Percentiles rank a stretch among this genome's conserved stretches.
Evolutionary conservation across 148 eudicot genomes (phyloP).

Genomic region (Arbutus unedo): DNA sequence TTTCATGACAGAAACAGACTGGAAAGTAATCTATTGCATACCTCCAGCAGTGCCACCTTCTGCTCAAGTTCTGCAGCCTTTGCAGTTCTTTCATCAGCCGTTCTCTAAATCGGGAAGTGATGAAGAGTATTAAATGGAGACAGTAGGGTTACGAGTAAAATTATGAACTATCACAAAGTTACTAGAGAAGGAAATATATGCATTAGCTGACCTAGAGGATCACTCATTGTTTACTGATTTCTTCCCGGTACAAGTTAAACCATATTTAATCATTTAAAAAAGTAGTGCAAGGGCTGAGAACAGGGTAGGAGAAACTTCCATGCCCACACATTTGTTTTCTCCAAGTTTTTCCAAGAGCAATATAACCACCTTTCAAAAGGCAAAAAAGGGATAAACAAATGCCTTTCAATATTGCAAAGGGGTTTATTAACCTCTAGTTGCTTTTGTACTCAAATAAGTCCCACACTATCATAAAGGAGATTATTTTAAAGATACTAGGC

Average conservation of each 20-base stretch:
- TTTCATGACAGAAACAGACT: not conserved
- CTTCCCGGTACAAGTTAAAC: not conserved
- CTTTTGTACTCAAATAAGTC: not conserved
- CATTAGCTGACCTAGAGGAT: not conserved
- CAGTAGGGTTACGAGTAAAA: not conserved
- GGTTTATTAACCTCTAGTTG: not conserved
- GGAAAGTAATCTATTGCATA: constrained; percentile 23
- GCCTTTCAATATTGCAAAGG: not conserved
- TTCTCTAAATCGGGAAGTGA: constrained; percentile 56
- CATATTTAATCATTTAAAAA: not conserved
- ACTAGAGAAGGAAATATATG: constrained; percentile 3
- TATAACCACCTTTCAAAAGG: not conserved
- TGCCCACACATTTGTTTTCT: not conserved
- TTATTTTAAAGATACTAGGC: not conserved
- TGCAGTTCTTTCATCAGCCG: constrained; percentile 85
- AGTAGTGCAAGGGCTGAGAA: not conserved
- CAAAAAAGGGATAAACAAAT: not conserved
- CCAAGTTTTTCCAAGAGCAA: not conserved
- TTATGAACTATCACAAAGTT: not conserved
- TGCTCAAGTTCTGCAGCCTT: constrained; percentile 94
- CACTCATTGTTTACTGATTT: not conserved
- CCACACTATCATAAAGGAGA: not conserved
- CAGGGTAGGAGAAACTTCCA: not conserved
- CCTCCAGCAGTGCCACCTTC: constrained; percentile 95
- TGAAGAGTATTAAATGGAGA: constrained; percentile 20